phyloP scores from a whole-genome alignment of 2,329 filamentous ascomycete species.

The Colletotrichum sp. region DNA sequence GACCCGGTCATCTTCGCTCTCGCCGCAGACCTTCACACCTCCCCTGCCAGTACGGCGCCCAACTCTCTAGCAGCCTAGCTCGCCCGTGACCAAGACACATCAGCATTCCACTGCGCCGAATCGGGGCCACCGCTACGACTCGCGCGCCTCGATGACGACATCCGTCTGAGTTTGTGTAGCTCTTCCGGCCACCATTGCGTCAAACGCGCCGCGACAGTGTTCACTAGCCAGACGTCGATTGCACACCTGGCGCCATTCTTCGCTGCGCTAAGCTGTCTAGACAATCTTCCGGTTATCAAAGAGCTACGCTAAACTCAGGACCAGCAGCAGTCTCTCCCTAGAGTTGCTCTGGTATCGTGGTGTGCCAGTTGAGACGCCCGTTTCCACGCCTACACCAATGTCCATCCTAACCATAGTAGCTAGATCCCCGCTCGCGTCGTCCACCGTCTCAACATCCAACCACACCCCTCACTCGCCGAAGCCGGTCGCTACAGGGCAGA shows the following conservation, averaged over 20 bases:
- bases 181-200: constrained; percentile 2
- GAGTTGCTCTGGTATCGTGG: neutral
- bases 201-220: neutral
- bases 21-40: neutral
- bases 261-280: neutral
- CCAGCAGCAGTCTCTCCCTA: neutral
- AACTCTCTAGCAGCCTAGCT: neutral
- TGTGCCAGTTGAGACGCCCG: neutral
- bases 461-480: neutral
- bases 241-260: neutral
- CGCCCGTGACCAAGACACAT: neutral
- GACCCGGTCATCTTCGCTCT: neutral
- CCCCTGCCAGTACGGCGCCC: neutral
- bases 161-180: constrained; percentile 9
- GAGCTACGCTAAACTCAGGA: neutral
- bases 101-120: constrained; percentile 9
- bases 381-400: neutral
- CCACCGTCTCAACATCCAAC: neutral
- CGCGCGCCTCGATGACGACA: constrained; percentile 10
- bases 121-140: neutral
- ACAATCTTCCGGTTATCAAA: neutral
- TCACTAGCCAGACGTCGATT: neutral
- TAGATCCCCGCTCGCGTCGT: constrained; percentile 12
- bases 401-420: constrained; percentile 2
- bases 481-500: neutral